phyloP scores from a whole-genome alignment of 2,329 filamentous ascomycete species.

The Capronia epimyces region DNA sequence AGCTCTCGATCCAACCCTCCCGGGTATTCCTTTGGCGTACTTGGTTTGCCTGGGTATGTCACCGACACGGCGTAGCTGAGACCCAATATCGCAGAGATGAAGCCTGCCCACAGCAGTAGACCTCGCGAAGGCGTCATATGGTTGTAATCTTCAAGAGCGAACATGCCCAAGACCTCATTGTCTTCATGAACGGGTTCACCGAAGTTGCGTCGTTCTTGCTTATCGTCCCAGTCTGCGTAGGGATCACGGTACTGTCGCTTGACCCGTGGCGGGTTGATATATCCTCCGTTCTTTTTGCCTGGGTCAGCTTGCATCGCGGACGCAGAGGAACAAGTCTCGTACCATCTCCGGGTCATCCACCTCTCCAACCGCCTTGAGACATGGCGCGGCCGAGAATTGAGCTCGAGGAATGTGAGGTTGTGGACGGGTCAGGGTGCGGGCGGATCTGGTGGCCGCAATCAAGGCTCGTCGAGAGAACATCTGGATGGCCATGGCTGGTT shows the following conservation, averaged over 20 bases:
- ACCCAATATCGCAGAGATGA: slow-evolving; percentile 58
- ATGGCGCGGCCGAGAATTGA: slow-evolving; percentile 39
- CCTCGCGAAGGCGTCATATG: slow-evolving; percentile 71
- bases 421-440: slow-evolving; percentile 16
- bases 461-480: slow-evolving; percentile 45
- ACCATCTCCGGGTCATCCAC: slow-evolving; percentile 43
- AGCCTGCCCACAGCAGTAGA: slow-evolving; percentile 61
- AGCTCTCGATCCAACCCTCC: slow-evolving; percentile 69
- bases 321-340: slow-evolving; percentile 23
- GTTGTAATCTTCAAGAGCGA: slow-evolving; percentile 83
- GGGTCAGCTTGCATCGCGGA: slow-evolving; percentile 19
- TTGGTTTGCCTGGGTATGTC: slow-evolving; percentile 66
- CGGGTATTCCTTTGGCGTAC: slow-evolving; percentile 62
- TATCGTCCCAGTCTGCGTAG: slow-evolving; percentile 91
- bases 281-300: slow-evolving; percentile 41
- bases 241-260: slow-evolving; percentile 93
- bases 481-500: slow-evolving; percentile 23
- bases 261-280: slow-evolving; percentile 51
- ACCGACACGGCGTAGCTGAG: slow-evolving; percentile 63
- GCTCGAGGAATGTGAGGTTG: slow-evolving; percentile 33
- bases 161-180: slow-evolving; percentile 84
- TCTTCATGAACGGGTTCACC: slow-evolving; percentile 96
- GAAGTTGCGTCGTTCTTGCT: slow-evolving; percentile 94
- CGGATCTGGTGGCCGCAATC: slow-evolving; percentile 35
- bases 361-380: slow-evolving; percentile 36